A percentile compares a stretch with the other conserved stretches of the same genome.
phyloP scores from a whole-genome alignment of 2,329 filamentous ascomycete species.

The Penicillium thymicola region DNA sequence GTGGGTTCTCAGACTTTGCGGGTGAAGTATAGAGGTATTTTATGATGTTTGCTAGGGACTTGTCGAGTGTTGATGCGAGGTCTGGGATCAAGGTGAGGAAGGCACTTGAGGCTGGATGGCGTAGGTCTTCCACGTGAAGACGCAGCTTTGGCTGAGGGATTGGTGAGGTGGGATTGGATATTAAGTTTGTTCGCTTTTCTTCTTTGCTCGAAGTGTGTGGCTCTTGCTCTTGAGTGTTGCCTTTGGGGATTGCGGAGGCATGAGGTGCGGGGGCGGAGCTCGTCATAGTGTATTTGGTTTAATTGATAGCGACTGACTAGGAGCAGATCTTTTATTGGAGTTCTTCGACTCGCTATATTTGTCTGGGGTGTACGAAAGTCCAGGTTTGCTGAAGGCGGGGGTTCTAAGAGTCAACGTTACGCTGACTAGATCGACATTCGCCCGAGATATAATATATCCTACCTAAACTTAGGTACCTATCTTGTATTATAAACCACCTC shows the following conservation, averaged over 20 bases:
- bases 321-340: neutral
- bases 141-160: slow-evolving; percentile 35
- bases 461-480: neutral
- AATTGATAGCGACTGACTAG: neutral
- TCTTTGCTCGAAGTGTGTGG: neutral
- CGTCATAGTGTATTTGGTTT: slow-evolving; percentile 10
- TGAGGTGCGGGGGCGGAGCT: slow-evolving; percentile 5
- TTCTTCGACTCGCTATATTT: too few relatives aligned
- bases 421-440: neutral
- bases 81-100: slow-evolving; percentile 69
- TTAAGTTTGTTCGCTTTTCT: neutral
- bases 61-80: slow-evolving; percentile 55
- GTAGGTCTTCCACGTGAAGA: slow-evolving; percentile 33
- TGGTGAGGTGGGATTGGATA: slow-evolving; percentile 2
- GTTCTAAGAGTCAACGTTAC: neutral
- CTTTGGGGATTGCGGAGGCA: slow-evolving; percentile 18
- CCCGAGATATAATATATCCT: neutral
- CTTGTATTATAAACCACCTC: too few relatives aligned
- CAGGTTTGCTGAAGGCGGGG: neutral
- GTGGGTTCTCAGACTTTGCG: slow-evolving; percentile 8
- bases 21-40: slow-evolving; percentile 62
- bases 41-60: slow-evolving; percentile 66
- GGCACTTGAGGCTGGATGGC: slow-evolving; percentile 38
- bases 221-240: neutral
- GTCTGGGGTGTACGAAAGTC: neutral